Conservation (phyloP, 768 basidiomycete genomes). For the Hericium erinaceus region DNA sequence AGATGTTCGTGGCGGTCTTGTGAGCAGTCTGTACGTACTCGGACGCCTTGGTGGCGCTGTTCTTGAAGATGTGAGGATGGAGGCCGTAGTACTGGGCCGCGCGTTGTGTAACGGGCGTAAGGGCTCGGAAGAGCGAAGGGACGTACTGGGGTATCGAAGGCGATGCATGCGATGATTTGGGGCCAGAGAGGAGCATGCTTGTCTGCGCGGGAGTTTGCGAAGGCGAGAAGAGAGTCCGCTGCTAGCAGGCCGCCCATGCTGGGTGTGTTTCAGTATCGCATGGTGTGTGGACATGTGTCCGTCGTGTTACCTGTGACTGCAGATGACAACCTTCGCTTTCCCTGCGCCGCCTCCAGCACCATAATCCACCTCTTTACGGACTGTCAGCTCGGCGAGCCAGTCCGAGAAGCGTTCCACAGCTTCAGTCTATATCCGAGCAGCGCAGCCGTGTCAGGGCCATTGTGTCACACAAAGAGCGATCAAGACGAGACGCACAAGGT, state of each 20-base stretch:
- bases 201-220: slow-evolving; percentile 59
- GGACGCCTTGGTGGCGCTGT: slow-evolving; percentile 65
- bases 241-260: slow-evolving; percentile 93
- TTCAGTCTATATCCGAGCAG: slow-evolving; percentile 6
- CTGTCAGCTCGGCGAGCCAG: slow-evolving; percentile 84
- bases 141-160: slow-evolving; percentile 86
- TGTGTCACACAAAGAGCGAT: background rate
- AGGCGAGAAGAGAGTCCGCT: slow-evolving; percentile 73
- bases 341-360: slow-evolving; percentile 70
- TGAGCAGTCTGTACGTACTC: slow-evolving; percentile 61
- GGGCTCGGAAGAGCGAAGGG: background rate
- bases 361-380: slow-evolving; percentile 72
- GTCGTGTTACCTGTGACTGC: slow-evolving; percentile 69
- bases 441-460: no score
- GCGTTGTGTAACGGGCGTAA: background rate
- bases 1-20: slow-evolving; percentile 50
- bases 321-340: slow-evolving; percentile 69
- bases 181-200: slow-evolving; percentile 73
- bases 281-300: background rate
- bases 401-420: slow-evolving; percentile 83
- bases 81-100: slow-evolving; percentile 70
- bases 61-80: slow-evolving; percentile 80
- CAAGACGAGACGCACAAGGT: slow-evolving; percentile 48
- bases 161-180: slow-evolving; percentile 71
- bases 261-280: background rate